Conservation (phyloP, 164 flowering plant species). For the Nelumbo lutea region DNA sequence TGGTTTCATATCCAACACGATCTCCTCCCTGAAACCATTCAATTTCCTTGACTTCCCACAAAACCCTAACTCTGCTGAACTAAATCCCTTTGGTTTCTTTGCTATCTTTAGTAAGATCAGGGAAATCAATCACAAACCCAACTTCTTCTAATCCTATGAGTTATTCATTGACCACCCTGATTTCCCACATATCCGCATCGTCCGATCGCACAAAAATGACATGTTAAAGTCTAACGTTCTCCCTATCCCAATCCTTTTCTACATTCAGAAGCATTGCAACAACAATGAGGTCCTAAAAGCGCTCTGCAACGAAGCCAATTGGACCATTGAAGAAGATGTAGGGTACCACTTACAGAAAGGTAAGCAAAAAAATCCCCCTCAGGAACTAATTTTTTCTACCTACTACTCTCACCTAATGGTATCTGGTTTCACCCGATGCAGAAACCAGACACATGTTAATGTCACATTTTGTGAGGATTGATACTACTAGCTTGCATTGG, state of each 20-base stretch:
- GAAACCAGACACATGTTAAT: no score
- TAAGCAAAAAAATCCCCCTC: no score
- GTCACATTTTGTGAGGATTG: no score
- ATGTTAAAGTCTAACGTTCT: background rate
- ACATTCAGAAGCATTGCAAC: constrained; percentile 1
- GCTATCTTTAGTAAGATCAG: constrained; percentile 16
- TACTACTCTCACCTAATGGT: no score
- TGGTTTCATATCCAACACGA: constrained; percentile 31
- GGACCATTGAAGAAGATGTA: no score
- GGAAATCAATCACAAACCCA: constrained; percentile 10
- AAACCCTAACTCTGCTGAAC: constrained; percentile 20
- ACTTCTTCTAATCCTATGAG: background rate
- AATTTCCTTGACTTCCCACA: constrained; percentile 8
- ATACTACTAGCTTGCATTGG: no score
- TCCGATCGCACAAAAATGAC: background rate
- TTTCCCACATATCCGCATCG: background rate
- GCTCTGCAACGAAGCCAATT: no score
- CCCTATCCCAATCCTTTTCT: background rate
- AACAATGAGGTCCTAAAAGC: no score
- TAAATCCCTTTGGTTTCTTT: constrained; percentile 14
- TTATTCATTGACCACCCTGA: constrained; percentile 11
- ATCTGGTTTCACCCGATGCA: no score
- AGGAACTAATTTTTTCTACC: no score
- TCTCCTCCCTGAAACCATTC: constrained; percentile 20
- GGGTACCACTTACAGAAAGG: no score